Base-by-base conservation (phyloP, 1,284 basidiomycete genomes). In the Cystodermella granulosa region DNA sequence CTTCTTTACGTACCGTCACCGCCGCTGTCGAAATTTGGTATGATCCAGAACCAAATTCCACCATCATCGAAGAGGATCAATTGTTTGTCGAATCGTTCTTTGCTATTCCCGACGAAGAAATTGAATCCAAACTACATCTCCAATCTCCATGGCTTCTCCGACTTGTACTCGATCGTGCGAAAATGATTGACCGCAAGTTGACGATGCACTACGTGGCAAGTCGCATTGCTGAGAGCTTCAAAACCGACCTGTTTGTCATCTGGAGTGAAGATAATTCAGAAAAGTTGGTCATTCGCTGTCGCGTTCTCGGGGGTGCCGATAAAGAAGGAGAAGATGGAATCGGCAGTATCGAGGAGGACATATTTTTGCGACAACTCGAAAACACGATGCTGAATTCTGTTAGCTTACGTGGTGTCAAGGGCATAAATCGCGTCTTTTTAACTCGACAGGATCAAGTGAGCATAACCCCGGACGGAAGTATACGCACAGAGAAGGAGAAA, bases 51-150 rank as follows among this genome's bases (percentile, higher is more conserved):
- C 88, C 92, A 20, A 84, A 79, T 16, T 82, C 87, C 0, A 98
- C 96, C 8, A 85, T 94, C 61, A 97, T 99, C 63, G 92, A 96
- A 56, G 95, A 98, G 60, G 96, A 99, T 68, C 74, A 81, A 41
- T 83, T 95, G 44, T 98, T 99, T 62, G 95, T 99, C 45, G 92
- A 98, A 59, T 93, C 94, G 0, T 98, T 98, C 88, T 99, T 98
- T 65, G 94, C 94, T 47, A 98, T 98, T 67, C 95, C 95, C 7
- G 96, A 98, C 61, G 93, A 97, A 61, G 91, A 96, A 48, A 87
- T 96, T 50, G 91, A 96, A 63, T 79, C 83, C 11, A 94, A 95
- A 58, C 72, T 96, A 2, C 87, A 94, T 57, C 75, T 91, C 1
- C 91, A 95, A 63, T 98, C 95, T 2, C 93, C 95, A 0, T 99